Conservation (phyloP, 2,329 filamentous ascomycete genomes). For the Pseudocercospora vitis region DNA sequence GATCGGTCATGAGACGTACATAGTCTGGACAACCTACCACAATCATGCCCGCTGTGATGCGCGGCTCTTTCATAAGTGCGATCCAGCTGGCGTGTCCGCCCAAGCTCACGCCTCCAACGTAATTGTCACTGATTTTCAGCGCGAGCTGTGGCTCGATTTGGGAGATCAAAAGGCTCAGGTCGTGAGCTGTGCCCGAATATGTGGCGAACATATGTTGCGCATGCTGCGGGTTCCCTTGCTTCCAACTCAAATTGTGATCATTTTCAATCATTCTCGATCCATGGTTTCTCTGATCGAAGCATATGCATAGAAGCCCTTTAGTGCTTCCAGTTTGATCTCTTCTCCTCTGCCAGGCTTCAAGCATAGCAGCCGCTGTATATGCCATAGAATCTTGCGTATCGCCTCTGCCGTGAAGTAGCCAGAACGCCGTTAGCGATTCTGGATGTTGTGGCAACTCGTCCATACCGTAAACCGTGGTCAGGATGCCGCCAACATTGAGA, state of each 20-base stretch:
- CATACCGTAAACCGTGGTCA: slow-evolving; percentile 78
- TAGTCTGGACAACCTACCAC: slow-evolving; percentile 92
- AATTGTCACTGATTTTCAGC: slow-evolving; percentile 58
- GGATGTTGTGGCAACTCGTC: slow-evolving; percentile 61
- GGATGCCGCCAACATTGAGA: slow-evolving; percentile 73
- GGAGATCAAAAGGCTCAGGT: slow-evolving; percentile 74
- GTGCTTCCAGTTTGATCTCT: slow-evolving; percentile 34
- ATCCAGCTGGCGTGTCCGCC: slow-evolving; percentile 91
- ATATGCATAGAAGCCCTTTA: slow-evolving; percentile 71
- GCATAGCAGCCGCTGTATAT: slow-evolving; percentile 66
- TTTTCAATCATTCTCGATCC: slow-evolving; percentile 69
- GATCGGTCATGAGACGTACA: slow-evolving; percentile 73
- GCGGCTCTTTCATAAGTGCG: slow-evolving; percentile 71
- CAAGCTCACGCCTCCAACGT: slow-evolving; percentile 79
- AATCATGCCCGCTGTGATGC: slow-evolving; percentile 74
- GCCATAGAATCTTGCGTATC: slow-evolving; percentile 72
- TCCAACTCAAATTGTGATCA: slow-evolving; percentile 75
- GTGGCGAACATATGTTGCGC: slow-evolving; percentile 89
- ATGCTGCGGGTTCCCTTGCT: slow-evolving; percentile 73
- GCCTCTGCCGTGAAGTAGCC: slow-evolving; percentile 82
- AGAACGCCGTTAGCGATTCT: slow-evolving; percentile 71
- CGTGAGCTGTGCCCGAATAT: slow-evolving; percentile 71
- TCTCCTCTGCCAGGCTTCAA: slow-evolving; percentile 65
- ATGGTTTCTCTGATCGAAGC: slow-evolving; percentile 93
- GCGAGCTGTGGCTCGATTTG: slow-evolving; percentile 70